Base-by-base conservation (phyloP, 768 basidiomycete genomes). In the Gloeopeniophorella convolvens region DNA sequence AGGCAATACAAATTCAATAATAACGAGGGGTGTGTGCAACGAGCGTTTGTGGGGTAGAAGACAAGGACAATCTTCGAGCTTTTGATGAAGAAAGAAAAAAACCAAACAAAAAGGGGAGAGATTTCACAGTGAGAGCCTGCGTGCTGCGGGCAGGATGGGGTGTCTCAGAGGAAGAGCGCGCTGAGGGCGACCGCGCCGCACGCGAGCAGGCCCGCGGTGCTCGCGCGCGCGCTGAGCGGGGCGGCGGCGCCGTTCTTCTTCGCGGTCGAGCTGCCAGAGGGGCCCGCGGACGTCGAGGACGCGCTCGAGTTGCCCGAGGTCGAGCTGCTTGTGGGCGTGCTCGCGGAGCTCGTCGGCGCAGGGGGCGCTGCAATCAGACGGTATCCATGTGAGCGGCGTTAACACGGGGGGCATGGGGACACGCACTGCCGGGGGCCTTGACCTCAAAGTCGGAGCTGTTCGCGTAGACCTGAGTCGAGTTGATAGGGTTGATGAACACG, bases 341-440 rank as follows among this genome's bases (percentile, higher is more conserved):
- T 13, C 4, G 48, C 21, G 4, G 55, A 34, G 12, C 33, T 35
- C 20, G 51, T 27, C 5, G 51, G 42, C 12, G 59, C 54, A 24
- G 53, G 35, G 11, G 56, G 16, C 28, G 57, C 45, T 42, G 49
- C 12, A 47, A 28, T 28, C 26, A 37, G 39, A 12, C 26, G n/a
- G 37, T 5, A 40, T 34, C n/a, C 28, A 5, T 10, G 23, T 34
- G 15, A 28, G 35, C 21, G n/a, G 4, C n/a, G 13, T 26, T 16
- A 21, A 40, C n/a, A 36, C 4, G 42, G 34, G 10, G 33, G 15
- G 12, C n/a, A n/a, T 1, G 32, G 26, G 23, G 9, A 54, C 23
- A 63, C 70, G 48, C 54, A 72, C 70, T 70, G 40, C 70, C 70
- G 9, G 61, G 39, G n/a, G 68, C 56, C 56, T 61, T 65, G 16